phyloP scores from a whole-genome alignment of 176 grass and related monocot species.

The Paspalum vaginatum region DNA sequence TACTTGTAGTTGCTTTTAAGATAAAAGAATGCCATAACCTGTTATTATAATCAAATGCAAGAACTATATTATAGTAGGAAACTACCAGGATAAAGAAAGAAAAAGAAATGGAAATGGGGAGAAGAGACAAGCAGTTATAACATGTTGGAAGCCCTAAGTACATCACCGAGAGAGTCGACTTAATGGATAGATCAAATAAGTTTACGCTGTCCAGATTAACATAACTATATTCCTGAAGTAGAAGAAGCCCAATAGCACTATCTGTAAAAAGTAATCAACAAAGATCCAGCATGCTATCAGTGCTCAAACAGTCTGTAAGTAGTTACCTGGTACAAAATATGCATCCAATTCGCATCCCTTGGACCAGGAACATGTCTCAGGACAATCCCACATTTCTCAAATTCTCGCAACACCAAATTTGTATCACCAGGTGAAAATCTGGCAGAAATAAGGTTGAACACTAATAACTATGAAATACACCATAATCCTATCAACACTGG shows the following conservation, averaged over 20 bases:
- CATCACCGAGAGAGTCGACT: no score
- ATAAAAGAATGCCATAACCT: neutral
- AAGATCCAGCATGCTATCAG: neutral
- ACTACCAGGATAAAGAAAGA: constrained; percentile 3
- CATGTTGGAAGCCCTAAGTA: no score
- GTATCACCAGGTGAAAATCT: constrained; percentile 80
- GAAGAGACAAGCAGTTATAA: no score
- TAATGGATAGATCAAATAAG: constrained; percentile 3
- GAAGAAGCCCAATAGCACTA: neutral
- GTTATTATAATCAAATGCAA: neutral
- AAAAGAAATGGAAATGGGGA: neutral
- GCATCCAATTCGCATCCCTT: constrained; percentile 87
- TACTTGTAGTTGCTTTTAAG: neutral
- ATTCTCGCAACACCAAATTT: constrained; percentile 80
- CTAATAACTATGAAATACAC: constrained; percentile 21
- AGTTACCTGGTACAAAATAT: constrained; percentile 85
- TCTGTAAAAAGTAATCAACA: neutral
- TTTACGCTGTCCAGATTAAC: neutral
- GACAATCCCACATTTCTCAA: constrained; percentile 89
- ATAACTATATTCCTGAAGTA: constrained; percentile 10
- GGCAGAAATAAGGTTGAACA: neutral
- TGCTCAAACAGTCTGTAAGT: constrained; percentile 15
- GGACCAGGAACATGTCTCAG: constrained; percentile 77
- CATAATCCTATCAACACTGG: neutral
- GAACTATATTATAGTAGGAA: neutral